A percentile compares a stretch with the other conserved stretches of the same genome.
These are phyloP conservation scores for Ambrosia hybrid DNA, from an alignment of 140 eudicot species.

Conservation along the genomic window DNA sequence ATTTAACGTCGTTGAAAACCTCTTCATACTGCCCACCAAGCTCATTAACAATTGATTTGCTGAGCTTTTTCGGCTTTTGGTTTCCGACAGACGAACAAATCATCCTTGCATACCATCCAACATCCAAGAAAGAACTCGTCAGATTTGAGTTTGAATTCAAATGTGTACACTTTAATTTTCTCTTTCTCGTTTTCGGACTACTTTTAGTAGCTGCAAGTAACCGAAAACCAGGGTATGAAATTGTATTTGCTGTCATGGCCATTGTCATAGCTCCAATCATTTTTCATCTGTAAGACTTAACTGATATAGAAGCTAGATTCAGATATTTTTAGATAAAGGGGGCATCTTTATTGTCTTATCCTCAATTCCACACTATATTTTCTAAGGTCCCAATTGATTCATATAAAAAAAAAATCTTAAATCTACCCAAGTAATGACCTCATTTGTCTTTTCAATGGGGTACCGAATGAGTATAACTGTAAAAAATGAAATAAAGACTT, in stretches of 20 bases:
- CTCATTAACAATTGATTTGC: constrained; percentile 35
- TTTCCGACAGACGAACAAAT: constrained; percentile 26
- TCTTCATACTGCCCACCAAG: constrained; percentile 64
- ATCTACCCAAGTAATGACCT: not conserved
- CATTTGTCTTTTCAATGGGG: not conserved
- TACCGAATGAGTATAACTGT: not conserved
- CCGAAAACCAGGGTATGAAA: constrained; percentile 37
- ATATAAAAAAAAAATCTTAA: constrained; percentile 3
- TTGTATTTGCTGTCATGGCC: constrained; percentile 27
- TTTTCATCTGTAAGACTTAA: not conserved
- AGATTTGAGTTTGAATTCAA: constrained; percentile 14
- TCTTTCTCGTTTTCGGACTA: constrained; percentile 15
- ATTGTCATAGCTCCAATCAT: constrained; percentile 25
- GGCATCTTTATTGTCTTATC: constrained; percentile 44
- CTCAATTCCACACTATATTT: not conserved
- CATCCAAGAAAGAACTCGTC: constrained; percentile 39
- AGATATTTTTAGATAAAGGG: not conserved
- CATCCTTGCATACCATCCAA: constrained; percentile 33
- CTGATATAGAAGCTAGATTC: not conserved
- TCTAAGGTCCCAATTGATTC: constrained; percentile 41
- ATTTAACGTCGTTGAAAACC: constrained; percentile 46
- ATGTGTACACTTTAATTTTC: constrained; percentile 18
- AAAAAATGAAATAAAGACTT: not conserved
- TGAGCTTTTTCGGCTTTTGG: constrained; percentile 16
- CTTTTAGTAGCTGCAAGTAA: constrained; percentile 29